Evolutionary conservation across 208 protist genomes (phyloP), one percentile per base, ranked within the genome.

Genomic region (Trypanosoma lewisi): DNA sequence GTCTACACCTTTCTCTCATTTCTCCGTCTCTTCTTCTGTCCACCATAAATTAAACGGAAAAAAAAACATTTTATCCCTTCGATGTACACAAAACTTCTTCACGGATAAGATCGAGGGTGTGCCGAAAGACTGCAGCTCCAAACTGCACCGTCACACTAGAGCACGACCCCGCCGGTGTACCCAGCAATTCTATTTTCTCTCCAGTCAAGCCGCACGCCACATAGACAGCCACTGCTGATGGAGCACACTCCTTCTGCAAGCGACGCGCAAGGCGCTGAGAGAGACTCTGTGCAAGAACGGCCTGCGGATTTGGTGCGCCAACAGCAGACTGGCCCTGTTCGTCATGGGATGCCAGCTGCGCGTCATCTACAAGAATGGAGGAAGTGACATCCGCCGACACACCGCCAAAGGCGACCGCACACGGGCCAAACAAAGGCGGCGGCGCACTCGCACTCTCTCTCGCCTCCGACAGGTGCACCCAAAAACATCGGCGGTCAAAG

Each of bases 391-490:
- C 55, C 25, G 34, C 4, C 17, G 57, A 17, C 14, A 62, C 31
- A 12, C 21, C 63, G 33, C 34, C 34, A 17, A 80, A 50, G 2
- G 77, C 66, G 19, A 85, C 73, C 16, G 72, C 71, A 57, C 68
- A 82, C 21, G 78, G 34, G 2, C 82, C 78, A 31, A 85, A 59
- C 48, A 47, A n/a, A 21, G 52, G 64, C 41, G 36, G 50, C 33
- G 39, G 65, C 14, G 37, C 60, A 34, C 27, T 16, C 9, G n/a
- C 17, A 16, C 31, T 36, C 16, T 55, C 49, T 0, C 66, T 56
- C 48, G 63, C 59, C 56, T 88, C 79, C 0, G 82, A 75, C 3
- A 92, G 47, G 59, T 92, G 82, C 8, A 92, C 56, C 85, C 85
- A 91, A 48, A 89, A 82, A 44, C 84, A 84, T 1, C 73, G 79